Conservation (phyloP, 331 rosid species). For the Phaseolus coccineus region DNA sequence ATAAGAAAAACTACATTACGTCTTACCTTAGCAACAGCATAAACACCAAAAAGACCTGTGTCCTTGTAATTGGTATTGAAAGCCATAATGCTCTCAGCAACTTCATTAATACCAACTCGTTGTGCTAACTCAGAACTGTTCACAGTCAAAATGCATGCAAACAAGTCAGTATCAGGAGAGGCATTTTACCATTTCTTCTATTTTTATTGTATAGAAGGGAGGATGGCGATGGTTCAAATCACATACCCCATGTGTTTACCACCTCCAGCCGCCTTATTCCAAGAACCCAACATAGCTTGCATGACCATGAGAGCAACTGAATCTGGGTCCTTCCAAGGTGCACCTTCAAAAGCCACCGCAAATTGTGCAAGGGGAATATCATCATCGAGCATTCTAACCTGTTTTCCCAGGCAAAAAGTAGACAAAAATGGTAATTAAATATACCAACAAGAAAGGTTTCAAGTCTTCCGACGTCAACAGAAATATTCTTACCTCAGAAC, state of each 20-base stretch:
- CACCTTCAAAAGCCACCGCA: conserved; percentile 92
- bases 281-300: conserved; percentile 97
- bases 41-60: conserved; percentile 88
- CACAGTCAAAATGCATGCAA: conserved; percentile 13
- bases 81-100: conserved; percentile 93
- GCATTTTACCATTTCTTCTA: background rate
- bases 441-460: background rate
- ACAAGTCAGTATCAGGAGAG: background rate
- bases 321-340: conserved; percentile 99
- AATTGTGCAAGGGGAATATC: conserved; percentile 91
- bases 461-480: background rate
- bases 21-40: conserved; percentile 84
- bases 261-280: conserved; percentile 89
- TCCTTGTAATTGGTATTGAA: conserved; percentile 95
- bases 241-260: conserved; percentile 97
- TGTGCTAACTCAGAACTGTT: conserved; percentile 84
- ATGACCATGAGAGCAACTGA: conserved; percentile 94
- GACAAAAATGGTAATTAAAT: background rate
- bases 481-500: conserved; percentile 79
- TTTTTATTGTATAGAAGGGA: background rate
- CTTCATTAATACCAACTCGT: conserved; percentile 75
- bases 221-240: background rate
- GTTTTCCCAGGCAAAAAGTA: conserved; percentile 35
- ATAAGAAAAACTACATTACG: background rate
- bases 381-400: conserved; percentile 93